These are phyloP conservation scores for Morella rubra DNA, from an alignment of 306 rosid species.

Conservation along the genomic window DNA sequence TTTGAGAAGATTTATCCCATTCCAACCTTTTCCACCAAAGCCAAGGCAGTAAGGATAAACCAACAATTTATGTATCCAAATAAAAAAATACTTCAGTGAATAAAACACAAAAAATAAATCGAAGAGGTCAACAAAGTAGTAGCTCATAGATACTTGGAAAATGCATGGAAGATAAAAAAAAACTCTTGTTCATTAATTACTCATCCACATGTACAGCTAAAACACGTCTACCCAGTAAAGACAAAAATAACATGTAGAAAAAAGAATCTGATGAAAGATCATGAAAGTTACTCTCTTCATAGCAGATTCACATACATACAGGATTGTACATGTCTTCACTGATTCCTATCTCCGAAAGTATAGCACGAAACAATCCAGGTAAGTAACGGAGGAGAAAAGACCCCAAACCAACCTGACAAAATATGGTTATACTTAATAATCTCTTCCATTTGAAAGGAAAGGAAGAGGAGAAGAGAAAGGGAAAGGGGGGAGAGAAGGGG, in stretches of 20 bases:
- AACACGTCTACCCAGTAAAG: conserved; percentile 1
- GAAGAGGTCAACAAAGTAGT: neutral
- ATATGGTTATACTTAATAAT: conserved; percentile 24
- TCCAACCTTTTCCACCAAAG: neutral
- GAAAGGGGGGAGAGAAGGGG: conserved; percentile 7
- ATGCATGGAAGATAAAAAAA: conserved; percentile 2
- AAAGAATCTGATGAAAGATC: neutral
- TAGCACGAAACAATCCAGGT: conserved; percentile 61
- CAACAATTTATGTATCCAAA: neutral
- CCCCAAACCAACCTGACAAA: conserved; percentile 74
- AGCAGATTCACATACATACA: conserved; percentile 59
- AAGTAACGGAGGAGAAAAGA: conserved; percentile 71
- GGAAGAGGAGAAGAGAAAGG: neutral
- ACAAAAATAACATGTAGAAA: neutral
- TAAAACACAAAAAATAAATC: neutral
- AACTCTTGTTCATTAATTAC: neutral
- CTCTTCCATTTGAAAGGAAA: conserved; percentile 18
- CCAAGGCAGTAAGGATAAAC: neutral
- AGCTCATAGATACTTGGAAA: neutral
- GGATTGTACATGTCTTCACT: conserved; percentile 90
- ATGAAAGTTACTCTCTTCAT: neutral
- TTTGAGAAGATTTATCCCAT: neutral
- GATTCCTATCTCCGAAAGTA: conserved; percentile 70
- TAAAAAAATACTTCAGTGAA: neutral
- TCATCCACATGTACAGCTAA: conserved; percentile 7